Percentiles rank a stretch among this genome's conserved stretches.
These are phyloP conservation scores for Euphrasia arctica DNA, from an alignment of 305 asterid species.

Conservation along the genomic window DNA sequence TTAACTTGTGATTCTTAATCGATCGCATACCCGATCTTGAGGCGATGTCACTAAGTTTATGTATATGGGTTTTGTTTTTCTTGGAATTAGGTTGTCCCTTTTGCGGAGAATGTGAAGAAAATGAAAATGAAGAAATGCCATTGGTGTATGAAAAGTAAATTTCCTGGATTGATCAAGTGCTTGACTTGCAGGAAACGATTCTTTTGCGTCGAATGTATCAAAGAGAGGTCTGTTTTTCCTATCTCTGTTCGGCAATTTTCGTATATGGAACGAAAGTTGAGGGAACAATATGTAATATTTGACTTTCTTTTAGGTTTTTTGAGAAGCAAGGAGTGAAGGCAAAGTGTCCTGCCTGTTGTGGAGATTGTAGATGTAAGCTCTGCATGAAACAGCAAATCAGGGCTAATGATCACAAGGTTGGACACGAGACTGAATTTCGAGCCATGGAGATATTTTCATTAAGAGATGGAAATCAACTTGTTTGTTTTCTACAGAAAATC, in stretches of 20 bases:
- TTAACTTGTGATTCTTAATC: slow-evolving; percentile 3
- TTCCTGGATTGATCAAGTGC: slow-evolving; percentile 60
- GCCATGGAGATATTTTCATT: slow-evolving; percentile 8
- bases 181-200: slow-evolving; percentile 70
- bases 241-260: slow-evolving; percentile 8
- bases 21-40: background rate
- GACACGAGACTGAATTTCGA: slow-evolving; percentile 29
- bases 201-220: slow-evolving; percentile 72
- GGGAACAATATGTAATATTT: slow-evolving; percentile 14
- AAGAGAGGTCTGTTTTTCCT: slow-evolving; percentile 56
- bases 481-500: slow-evolving; percentile 13
- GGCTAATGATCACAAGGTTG: slow-evolving; percentile 56
- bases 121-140: slow-evolving; percentile 69
- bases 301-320: slow-evolving; percentile 43
- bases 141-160: slow-evolving; percentile 71
- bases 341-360: slow-evolving; percentile 79
- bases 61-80: slow-evolving; percentile 16
- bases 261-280: too few species aligned
- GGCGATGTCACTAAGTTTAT: slow-evolving; percentile 18
- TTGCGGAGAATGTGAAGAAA: slow-evolving; percentile 51
- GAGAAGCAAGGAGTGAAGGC: slow-evolving; percentile 73
- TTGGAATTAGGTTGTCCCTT: slow-evolving; percentile 60
- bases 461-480: slow-evolving; percentile 25
- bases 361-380: slow-evolving; percentile 74
- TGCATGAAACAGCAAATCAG: slow-evolving; percentile 50